phyloP scores from a whole-genome alignment of 1,139 yeast genomes.

The Debaryomyces subglobosus region DNA sequence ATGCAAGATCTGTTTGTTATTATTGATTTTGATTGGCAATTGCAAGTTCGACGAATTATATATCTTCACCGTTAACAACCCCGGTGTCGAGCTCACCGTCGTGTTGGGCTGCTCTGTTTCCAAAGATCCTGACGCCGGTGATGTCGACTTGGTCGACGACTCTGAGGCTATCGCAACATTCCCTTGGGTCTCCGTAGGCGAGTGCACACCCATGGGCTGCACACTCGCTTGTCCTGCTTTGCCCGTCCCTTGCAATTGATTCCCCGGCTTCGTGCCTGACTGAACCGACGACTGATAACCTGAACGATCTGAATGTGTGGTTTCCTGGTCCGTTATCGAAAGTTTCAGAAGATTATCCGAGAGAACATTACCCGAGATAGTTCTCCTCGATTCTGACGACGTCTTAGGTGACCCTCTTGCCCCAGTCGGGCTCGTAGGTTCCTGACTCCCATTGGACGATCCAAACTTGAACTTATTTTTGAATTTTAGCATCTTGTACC shows the following conservation, averaged over 20 bases:
- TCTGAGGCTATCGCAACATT: constrained; percentile 9
- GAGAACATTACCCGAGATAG: constrained; percentile 27
- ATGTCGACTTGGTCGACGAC: constrained; percentile 2
- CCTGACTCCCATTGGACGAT: constrained; percentile 19
- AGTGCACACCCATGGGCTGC: not conserved
- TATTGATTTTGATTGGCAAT: constrained; percentile 62
- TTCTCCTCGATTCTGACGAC: constrained; percentile 32
- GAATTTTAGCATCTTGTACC: constrained; percentile 41
- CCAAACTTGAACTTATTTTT: constrained; percentile 53
- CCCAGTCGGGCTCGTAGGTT: not conserved
- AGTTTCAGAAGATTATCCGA: constrained; percentile 33
- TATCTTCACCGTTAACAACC: constrained; percentile 69
- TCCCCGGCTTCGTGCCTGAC: not conserved
- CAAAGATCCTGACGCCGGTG: constrained; percentile 6
- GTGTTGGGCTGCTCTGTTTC: constrained; percentile 9
- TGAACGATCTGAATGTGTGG: constrained; percentile 6
- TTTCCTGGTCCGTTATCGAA: constrained; percentile 21
- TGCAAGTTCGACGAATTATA: constrained; percentile 62
- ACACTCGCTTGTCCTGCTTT: not conserved
- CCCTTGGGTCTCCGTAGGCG: not conserved
- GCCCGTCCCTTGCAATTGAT: not conserved
- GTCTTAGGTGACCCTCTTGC: constrained; percentile 21
- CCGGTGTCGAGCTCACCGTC: constrained; percentile 47
- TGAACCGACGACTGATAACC: constrained; percentile 5
- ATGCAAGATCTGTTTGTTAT: constrained; percentile 53